Conservation (phyloP, 345 rosid species). For the Trapa incisa region DNA sequence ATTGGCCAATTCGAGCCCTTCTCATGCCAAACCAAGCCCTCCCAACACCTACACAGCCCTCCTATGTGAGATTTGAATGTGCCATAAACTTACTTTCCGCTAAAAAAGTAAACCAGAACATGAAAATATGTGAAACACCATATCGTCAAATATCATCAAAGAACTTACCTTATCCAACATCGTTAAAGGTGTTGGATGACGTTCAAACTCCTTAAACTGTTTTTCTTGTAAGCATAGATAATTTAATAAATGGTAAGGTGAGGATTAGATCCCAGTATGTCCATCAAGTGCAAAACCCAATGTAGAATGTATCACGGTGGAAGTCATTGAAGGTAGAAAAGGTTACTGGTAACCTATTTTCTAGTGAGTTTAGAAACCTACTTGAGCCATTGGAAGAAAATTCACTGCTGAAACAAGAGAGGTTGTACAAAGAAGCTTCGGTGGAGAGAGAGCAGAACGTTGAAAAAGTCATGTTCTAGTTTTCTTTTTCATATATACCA, state of each 20-base stretch:
- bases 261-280: slow-evolving; percentile 73
- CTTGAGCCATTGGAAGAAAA: slow-evolving; percentile 25
- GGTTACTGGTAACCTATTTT: slow-evolving; percentile 12
- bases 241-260: slow-evolving; percentile 30
- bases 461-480: slow-evolving; percentile 30
- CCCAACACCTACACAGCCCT: no score
- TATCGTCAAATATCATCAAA: slow-evolving; percentile 18
- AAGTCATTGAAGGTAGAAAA: slow-evolving; percentile 25
- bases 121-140: slow-evolving; percentile 21
- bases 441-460: slow-evolving; percentile 16
- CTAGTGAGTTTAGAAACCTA: slow-evolving; percentile 20
- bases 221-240: slow-evolving; percentile 43
- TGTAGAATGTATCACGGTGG: slow-evolving; percentile 32
- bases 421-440: slow-evolving; percentile 19
- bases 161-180: slow-evolving; percentile 53
- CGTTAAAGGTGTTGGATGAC: slow-evolving; percentile 63
- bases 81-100: slow-evolving; percentile 29
- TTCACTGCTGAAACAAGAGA: slow-evolving; percentile 16
- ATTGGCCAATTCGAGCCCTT: no score
- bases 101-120: slow-evolving; percentile 16
- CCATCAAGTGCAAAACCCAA: slow-evolving; percentile 36
- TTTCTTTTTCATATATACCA: slow-evolving; percentile 43
- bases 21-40: no score
- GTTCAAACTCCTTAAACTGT: slow-evolving; percentile 98
- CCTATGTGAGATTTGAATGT: slow-evolving; percentile 30